Percentiles rank a stretch among this genome's conserved stretches.
Evolutionary conservation across 1,284 basidiomycete species (phyloP).

Genomic region (Prillingera fragicola): DNA sequence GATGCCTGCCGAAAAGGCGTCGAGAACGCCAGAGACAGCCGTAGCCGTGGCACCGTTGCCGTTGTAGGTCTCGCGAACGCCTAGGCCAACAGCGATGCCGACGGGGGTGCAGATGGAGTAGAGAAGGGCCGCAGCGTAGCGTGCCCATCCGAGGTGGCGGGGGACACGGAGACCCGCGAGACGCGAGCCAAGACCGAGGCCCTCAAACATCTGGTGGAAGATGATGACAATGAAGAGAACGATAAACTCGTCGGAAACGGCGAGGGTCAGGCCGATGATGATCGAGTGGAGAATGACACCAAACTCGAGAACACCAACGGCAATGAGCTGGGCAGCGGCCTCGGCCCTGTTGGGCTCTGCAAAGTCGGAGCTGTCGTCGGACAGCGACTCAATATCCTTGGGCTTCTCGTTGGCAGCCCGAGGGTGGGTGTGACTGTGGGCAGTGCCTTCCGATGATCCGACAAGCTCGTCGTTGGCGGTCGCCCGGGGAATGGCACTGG

Average conservation of each 20-base stretch:
- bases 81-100: constrained; percentile 70
- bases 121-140: constrained; percentile 59
- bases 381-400: constrained; percentile 4
- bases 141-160: constrained; percentile 56
- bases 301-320: constrained; percentile 55
- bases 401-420: neutral
- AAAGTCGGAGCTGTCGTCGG: constrained; percentile 17
- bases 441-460: neutral
- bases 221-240: constrained; percentile 83
- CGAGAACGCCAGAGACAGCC: constrained; percentile 76
- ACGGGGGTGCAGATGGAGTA: constrained; percentile 69
- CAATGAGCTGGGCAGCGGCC: constrained; percentile 68
- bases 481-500: constrained; percentile 10
- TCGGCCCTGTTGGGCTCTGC: constrained; percentile 26
- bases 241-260: constrained; percentile 73
- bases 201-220: constrained; percentile 88
- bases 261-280: constrained; percentile 88
- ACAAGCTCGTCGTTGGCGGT: constrained; percentile 9
- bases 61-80: constrained; percentile 74
- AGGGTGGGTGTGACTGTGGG: neutral
- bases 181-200: constrained; percentile 80
- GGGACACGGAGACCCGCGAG: constrained; percentile 65
- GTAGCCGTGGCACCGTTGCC: constrained; percentile 66
- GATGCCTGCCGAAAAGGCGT: constrained; percentile 81
- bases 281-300: constrained; percentile 83